Conservation (phyloP, 2,329 filamentous ascomycete species). For the Penicillium sp. region DNA sequence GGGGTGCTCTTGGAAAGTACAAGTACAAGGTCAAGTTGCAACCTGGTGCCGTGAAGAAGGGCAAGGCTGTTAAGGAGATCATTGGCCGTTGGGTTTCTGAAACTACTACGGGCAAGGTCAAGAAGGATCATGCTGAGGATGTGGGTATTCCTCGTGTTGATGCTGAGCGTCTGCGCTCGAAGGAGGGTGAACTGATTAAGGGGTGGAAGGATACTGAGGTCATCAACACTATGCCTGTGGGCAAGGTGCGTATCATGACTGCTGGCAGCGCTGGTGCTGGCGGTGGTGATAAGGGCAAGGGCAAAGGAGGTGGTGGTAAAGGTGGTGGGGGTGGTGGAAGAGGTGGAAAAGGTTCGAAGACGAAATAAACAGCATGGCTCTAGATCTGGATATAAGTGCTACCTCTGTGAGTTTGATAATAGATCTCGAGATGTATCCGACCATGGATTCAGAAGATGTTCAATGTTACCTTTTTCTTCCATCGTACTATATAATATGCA, state of each 20-base stretch:
- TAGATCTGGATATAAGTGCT: background rate
- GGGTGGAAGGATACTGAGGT: slow-evolving; percentile 79
- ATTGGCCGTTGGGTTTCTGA: slow-evolving; percentile 76
- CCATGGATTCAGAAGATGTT: too few species aligned
- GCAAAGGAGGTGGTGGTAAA: slow-evolving; percentile 25
- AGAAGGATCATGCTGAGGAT: slow-evolving; percentile 60
- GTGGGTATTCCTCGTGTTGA: slow-evolving; percentile 51
- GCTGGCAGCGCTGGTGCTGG: slow-evolving; percentile 45
- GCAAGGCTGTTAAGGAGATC: slow-evolving; percentile 89
- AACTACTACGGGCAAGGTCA: slow-evolving; percentile 49
- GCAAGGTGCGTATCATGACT: slow-evolving; percentile 78
- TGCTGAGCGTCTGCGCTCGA: slow-evolving; percentile 76
- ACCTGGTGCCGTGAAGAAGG: slow-evolving; percentile 86
- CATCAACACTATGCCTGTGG: slow-evolving; percentile 76
- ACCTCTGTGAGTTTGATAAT: background rate
- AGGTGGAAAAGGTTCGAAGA: slow-evolving; percentile 41
- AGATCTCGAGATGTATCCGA: background rate
- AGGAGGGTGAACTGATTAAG: slow-evolving; percentile 82
- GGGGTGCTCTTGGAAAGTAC: slow-evolving; percentile 64
- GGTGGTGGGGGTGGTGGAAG: slow-evolving; percentile 19
- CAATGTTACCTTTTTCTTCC: too few species aligned
- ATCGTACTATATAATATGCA: background rate
- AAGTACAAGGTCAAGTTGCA: slow-evolving; percentile 97
- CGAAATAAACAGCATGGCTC: slow-evolving; percentile 30
- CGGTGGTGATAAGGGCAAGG: slow-evolving; percentile 28